Evolutionary conservation across 768 basidiomycete species (phyloP), one percentile per base, ranked within the genome.

Genomic region (Suillus americanus): DNA sequence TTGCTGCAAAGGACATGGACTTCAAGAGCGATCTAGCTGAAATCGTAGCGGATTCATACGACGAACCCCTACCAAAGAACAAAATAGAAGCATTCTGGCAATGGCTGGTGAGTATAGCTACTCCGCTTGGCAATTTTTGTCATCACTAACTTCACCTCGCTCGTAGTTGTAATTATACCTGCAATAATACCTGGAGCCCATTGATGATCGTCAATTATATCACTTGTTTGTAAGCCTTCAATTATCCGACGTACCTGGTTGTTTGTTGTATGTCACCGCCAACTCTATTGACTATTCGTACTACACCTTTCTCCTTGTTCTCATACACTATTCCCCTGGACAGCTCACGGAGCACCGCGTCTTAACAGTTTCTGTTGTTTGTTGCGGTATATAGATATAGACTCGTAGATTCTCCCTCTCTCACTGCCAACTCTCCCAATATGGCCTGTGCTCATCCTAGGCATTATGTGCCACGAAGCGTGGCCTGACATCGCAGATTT

Each of bases 61-160:
- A 93, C 51, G 90, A 93, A 23, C 84, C 83, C 8, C 86, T 87
- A 14, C 91, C 94, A 3, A 86, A 68, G 69, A 94, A 89, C 71
- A 84, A 78, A 69, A 0, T 78, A 3, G 91, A 91, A 64, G 86
- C 85, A 30, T 82, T 94, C 77, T 95, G 92, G 92, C 77, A 75
- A 64, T 91, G 89, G 89, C 77, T 95, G 75, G 90, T 95, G 66
- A 79, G 89, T 79, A 33, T 62, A 33, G 0, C 12, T 6, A 13
- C 40, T n/a, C 48, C 5, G 20, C 62, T 55, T 57, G 7, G 2
- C 23, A 1, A 25, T 25, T 23, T 37, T 57, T 35, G 37, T 25
- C 23, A 40, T 48, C 20, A 13, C 43, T 63, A 4, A 61, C 43
- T 16, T 38, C 54, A 3, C 25, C 14, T 63, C 28, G 10, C 4